These are phyloP conservation scores for Zymoseptoria crescenta DNA, from an alignment of 2,329 filamentous ascomycete species.

Conservation along the genomic window DNA sequence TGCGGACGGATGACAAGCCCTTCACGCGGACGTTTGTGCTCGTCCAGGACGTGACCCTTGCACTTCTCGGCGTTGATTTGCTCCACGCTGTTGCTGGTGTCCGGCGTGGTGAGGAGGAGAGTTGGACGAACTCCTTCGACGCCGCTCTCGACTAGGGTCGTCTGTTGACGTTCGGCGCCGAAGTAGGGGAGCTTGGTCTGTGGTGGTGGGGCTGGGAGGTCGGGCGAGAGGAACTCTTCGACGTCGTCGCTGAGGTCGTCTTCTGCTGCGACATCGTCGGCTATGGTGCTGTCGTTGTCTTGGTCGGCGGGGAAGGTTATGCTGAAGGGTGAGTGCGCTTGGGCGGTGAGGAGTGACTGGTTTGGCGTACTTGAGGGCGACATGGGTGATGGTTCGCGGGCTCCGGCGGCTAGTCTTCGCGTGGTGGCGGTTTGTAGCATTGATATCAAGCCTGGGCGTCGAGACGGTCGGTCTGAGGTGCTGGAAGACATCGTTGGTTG, in stretches of 20 bases:
- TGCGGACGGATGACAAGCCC: background rate
- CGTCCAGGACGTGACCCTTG: background rate
- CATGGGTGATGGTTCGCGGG: background rate
- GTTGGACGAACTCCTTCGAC: too few species aligned
- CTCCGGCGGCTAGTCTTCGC: background rate
- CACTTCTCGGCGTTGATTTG: background rate
- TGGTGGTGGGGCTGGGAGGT: background rate
- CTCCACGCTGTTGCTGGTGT: background rate
- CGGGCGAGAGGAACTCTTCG: background rate
- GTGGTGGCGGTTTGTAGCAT: background rate
- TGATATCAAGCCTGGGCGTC: background rate
- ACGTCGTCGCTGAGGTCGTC: background rate
- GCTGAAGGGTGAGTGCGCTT: background rate
- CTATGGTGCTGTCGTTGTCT: background rate
- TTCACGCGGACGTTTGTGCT: background rate
- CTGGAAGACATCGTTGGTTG: background rate
- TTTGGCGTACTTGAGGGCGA: background rate
- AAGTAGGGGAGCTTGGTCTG: background rate
- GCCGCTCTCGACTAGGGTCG: background rate
- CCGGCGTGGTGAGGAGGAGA: background rate
- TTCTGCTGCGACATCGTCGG: background rate
- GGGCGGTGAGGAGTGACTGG: background rate
- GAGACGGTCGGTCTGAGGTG: background rate
- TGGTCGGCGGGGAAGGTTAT: background rate
- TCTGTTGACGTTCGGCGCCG: background rate